phyloP scores from a whole-genome alignment of 2,329 filamentous ascomycete species.

The Trichoderma semiorbis region DNA sequence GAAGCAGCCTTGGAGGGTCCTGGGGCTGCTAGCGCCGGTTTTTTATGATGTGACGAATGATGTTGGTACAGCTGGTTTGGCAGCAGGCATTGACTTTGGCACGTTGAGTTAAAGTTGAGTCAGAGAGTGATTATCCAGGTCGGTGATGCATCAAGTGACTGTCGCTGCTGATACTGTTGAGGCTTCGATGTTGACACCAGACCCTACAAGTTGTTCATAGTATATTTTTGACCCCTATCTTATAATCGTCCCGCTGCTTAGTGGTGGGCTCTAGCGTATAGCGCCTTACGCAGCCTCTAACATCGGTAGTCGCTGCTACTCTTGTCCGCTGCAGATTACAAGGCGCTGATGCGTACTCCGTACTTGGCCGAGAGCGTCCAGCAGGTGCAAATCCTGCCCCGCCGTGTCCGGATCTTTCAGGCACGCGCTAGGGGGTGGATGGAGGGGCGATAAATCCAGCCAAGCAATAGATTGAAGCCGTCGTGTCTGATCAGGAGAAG shows the following conservation, averaged over 20 bases:
- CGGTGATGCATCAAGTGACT: neutral
- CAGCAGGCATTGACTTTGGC: neutral
- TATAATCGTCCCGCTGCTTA: neutral
- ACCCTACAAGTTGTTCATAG: neutral
- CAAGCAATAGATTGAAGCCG: neutral
- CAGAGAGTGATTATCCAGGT: neutral
- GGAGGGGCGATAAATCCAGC: neutral
- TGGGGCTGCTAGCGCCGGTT: neutral
- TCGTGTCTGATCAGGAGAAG: neutral
- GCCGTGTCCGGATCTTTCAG: neutral
- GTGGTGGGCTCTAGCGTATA: neutral
- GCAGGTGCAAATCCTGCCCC: neutral
- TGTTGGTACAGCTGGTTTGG: neutral
- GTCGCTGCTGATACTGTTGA: neutral
- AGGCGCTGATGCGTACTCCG: neutral
- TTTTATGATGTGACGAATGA: neutral
- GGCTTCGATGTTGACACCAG: neutral
- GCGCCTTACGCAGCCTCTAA: neutral
- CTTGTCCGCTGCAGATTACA: neutral
- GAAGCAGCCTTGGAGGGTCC: neutral
- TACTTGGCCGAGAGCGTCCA: neutral
- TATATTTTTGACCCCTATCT: neutral
- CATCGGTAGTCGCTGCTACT: neutral
- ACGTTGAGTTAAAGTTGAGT: neutral
- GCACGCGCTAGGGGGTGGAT: neutral